A percentile compares a stretch with the other conserved stretches of the same genome.
phyloP scores from a whole-genome alignment of 192 early-diverging fungal genomes.

The Mortierella hygrophila region DNA sequence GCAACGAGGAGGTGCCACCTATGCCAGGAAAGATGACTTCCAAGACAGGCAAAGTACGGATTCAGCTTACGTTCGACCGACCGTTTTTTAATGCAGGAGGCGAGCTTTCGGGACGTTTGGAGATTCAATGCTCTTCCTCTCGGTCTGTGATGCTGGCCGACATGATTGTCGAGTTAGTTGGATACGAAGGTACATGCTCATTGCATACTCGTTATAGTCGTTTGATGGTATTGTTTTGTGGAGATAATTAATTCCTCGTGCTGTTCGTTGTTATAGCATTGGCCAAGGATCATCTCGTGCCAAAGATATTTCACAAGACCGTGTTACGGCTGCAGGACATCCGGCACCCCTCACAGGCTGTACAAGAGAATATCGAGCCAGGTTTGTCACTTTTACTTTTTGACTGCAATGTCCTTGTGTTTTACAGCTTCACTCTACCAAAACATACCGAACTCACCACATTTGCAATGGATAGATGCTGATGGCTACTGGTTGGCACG shows the following conservation, averaged over 20 bases:
- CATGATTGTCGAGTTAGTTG: conserved; percentile 45
- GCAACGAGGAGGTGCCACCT: conserved; percentile 38
- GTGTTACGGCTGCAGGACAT: conserved; percentile 38
- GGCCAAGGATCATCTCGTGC: conserved; percentile 40
- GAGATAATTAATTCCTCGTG: background rate
- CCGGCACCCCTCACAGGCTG: conserved; percentile 45
- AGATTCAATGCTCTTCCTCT: conserved; percentile 49
- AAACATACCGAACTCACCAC: background rate
- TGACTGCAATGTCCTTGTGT: background rate
- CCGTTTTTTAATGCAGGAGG: conserved; percentile 55
- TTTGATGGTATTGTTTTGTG: background rate
- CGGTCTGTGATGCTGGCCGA: conserved; percentile 45
- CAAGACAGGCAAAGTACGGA: conserved; percentile 43
- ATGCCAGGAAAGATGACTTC: conserved; percentile 46
- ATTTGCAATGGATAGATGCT: conserved; percentile 12
- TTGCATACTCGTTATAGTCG: too few species aligned
- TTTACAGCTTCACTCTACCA: background rate
- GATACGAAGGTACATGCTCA: conserved; percentile 42
- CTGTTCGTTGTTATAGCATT: conserved; percentile 12
- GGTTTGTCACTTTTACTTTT: conserved; percentile 13
- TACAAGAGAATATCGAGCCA: conserved; percentile 44
- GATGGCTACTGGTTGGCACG: conserved; percentile 49
- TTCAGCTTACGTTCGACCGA: conserved; percentile 48
- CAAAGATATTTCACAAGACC: conserved; percentile 49
- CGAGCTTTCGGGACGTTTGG: conserved; percentile 48